Evolutionary conservation across 345 rosid species (phyloP), one percentile per base, ranked within the genome.

Genomic region (Citropsis articulata): DNA sequence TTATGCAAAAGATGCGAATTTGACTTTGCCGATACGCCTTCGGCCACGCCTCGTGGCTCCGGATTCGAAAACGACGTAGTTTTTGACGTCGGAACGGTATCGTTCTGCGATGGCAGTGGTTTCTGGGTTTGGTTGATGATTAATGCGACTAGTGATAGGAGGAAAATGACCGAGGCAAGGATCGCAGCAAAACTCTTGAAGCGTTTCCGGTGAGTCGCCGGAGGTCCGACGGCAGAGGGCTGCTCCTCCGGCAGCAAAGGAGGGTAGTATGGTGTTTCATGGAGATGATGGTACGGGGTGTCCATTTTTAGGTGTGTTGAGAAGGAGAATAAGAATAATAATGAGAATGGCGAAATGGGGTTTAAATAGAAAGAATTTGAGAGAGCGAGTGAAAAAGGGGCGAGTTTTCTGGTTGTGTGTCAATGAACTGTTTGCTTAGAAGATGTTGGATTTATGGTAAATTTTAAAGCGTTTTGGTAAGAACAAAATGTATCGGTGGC

Each of bases 1-100:
- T 62, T 77, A 22, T 42, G 78, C 24, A 71, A 79, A 66, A 69
- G 35, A 7, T 85, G 78, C 27, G 89, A 90, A 71, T 83, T 84
- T n/a, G 95, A 91, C 84, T 90, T 91, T 7, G 92, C 89, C 0
- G 96, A 91, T 40, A 90, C 93, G 0, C 93, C 96, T 77, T 89
- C 83, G 16, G 79, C 82, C 8, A 85, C 86, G 72, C 93, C 92
- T 78, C 90, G 83, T 2, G 91, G 83, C 76, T 27, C 74, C 55
- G 25, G 60, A 67, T 6, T 14, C 1, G 71, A 27, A 60, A 69
- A 79, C 57, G 82, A 67, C 77, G 71, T 35, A 1, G 65, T 7
- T 72, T 77, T 59, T 14, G 78, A 14, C 6, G 79, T 74, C 62
- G 69, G n/a, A 2, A 10, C 25, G 9, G 16, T 60, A 7, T 65